Conservation (phyloP, 2,329 filamentous ascomycete species). For the Endoconidiophora polonica region DNA sequence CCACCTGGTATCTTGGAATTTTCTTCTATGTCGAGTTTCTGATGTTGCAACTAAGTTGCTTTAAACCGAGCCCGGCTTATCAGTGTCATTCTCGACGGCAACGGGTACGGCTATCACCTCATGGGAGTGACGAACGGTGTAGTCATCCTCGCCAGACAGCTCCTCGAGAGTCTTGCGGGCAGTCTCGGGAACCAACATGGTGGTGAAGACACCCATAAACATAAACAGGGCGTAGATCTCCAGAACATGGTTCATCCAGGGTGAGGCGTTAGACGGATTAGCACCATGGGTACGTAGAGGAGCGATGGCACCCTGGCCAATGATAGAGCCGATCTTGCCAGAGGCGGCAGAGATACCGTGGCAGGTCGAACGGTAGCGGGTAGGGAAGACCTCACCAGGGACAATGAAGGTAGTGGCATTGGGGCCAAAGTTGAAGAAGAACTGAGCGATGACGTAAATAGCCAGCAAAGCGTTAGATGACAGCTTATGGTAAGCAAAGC, state of each 20-base stretch:
- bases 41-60: neutral
- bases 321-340: slow-evolving; percentile 31
- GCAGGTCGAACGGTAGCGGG: slow-evolving; percentile 38
- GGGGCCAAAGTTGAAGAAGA: slow-evolving; percentile 42
- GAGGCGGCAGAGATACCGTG: slow-evolving; percentile 40
- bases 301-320: slow-evolving; percentile 37
- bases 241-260: slow-evolving; percentile 65
- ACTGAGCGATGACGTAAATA: slow-evolving; percentile 25
- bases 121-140: slow-evolving; percentile 7
- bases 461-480: slow-evolving; percentile 35
- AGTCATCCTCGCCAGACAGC: slow-evolving; percentile 9
- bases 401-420: slow-evolving; percentile 42
- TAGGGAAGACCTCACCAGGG: slow-evolving; percentile 39
- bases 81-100: slow-evolving; percentile 1
- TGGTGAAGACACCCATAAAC: slow-evolving; percentile 53
- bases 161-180: slow-evolving; percentile 36
- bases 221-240: slow-evolving; percentile 64
- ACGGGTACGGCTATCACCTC: neutral
- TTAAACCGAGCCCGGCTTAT: neutral
- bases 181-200: slow-evolving; percentile 55
- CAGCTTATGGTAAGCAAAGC: slow-evolving; percentile 23
- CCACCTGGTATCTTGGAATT: too few relatives aligned
- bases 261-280: slow-evolving; percentile 24
- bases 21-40: neutral
- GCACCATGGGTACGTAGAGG: slow-evolving; percentile 33